Evolutionary conservation across 2,329 filamentous ascomycete genomes (phyloP).

Genomic region (Colletotrichum limetticola): DNA sequence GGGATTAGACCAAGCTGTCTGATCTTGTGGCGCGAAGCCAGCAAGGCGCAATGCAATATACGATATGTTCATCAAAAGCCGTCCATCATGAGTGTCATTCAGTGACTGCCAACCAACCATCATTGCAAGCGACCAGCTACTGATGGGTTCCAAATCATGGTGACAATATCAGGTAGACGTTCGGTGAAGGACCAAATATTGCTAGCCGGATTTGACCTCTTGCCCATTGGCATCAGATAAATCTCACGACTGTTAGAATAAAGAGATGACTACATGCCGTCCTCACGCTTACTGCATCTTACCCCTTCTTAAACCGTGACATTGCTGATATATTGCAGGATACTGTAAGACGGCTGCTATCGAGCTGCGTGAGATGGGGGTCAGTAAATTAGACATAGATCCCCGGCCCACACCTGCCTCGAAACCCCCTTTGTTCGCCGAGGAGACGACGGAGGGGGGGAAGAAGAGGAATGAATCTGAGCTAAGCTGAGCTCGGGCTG

Average conservation of each 20-base stretch:
- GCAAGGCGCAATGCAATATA: slow-evolving; percentile 50
- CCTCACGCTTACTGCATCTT: neutral
- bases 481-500: neutral
- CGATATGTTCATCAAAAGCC: slow-evolving; percentile 39
- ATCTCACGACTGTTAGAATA: neutral
- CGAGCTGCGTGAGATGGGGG: neutral
- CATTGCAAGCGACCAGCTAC: neutral
- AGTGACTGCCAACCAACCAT: neutral
- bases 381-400: neutral
- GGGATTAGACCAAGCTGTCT: neutral
- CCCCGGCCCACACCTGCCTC: neutral
- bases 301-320: neutral
- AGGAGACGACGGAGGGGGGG: neutral
- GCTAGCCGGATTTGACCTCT: too few relatives aligned
- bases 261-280: neutral
- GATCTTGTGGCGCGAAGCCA: slow-evolving; percentile 33
- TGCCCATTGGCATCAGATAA: neutral
- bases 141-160: neutral
- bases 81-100: neutral
- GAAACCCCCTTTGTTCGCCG: neutral
- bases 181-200: too few relatives aligned
- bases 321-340: neutral
- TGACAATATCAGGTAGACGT: too few relatives aligned
- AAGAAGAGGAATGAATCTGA: neutral
- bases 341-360: neutral